Conservation (phyloP, 164 flowering plant species). For the Vitis rupestris region DNA sequence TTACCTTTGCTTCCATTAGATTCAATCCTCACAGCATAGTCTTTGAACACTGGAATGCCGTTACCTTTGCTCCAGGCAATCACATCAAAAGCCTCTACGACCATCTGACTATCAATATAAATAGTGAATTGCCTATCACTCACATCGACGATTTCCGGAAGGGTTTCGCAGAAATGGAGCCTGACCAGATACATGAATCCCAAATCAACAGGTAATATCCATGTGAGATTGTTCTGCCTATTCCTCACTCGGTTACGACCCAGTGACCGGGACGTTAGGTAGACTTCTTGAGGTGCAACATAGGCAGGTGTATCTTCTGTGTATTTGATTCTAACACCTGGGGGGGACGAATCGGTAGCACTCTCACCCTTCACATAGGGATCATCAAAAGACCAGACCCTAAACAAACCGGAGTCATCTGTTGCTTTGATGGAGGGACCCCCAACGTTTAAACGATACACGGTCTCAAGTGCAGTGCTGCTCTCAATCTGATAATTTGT, state of each 20-base stretch:
- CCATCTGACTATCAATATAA: conserved; percentile 3
- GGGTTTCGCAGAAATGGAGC: conserved; percentile 22
- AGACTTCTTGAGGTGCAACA: conserved; percentile 16
- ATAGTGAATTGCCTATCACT: conserved; percentile 6
- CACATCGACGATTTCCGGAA: background rate
- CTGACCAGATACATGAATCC: conserved; percentile 20
- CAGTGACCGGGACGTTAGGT: conserved; percentile 9
- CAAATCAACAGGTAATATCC: conserved; percentile 17
- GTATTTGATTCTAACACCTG: background rate
- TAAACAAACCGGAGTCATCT: conserved; percentile 17
- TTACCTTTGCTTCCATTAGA: too few relatives aligned
- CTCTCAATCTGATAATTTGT: too few relatives aligned
- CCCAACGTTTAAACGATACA: conserved; percentile 24
- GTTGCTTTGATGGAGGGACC: background rate
- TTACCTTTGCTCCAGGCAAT: too few relatives aligned
- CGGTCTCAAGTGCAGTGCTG: conserved; percentile 11
- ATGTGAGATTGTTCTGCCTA: conserved; percentile 7
- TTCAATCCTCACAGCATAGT: too few relatives aligned
- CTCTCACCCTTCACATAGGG: background rate
- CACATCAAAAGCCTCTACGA: background rate
- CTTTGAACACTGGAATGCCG: too few relatives aligned
- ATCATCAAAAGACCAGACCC: conserved; percentile 17
- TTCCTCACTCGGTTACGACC: background rate
- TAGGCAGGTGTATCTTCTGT: background rate
- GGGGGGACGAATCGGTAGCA: background rate